These are phyloP conservation scores for Fragaria nilgerrensis DNA, from an alignment of 306 rosid genomes.

Conservation along the genomic window DNA sequence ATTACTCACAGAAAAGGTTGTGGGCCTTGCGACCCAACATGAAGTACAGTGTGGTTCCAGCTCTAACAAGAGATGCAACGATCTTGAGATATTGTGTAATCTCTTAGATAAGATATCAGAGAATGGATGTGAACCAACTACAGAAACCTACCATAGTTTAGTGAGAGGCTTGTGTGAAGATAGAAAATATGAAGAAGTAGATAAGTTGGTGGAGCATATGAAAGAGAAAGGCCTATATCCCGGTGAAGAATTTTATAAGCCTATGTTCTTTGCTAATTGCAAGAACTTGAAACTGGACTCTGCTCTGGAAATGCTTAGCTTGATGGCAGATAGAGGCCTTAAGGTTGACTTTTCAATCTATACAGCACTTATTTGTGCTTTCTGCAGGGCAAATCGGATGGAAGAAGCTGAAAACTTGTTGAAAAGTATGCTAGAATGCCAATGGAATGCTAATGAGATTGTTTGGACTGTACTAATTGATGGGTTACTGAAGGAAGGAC, in stretches of 20 bases:
- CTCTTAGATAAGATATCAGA: slow-evolving; percentile 37
- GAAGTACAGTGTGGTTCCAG: slow-evolving; percentile 23
- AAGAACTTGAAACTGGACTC: slow-evolving; percentile 31
- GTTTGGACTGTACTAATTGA: slow-evolving; percentile 44
- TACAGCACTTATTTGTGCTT: slow-evolving; percentile 41
- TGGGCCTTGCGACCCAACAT: slow-evolving; percentile 27
- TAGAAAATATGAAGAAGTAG: slow-evolving; percentile 34
- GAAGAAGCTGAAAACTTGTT: slow-evolving; percentile 40
- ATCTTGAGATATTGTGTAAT: slow-evolving; percentile 10
- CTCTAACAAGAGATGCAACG: slow-evolving; percentile 17
- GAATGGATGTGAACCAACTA: slow-evolving; percentile 31
- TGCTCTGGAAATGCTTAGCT: slow-evolving; percentile 33
- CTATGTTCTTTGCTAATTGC: slow-evolving; percentile 31
- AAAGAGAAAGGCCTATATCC: slow-evolving; percentile 36
- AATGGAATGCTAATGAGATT: slow-evolving; percentile 46
- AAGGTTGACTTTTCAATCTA: slow-evolving; percentile 21
- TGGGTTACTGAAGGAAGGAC: slow-evolving; percentile 41
- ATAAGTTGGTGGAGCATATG: slow-evolving; percentile 32
- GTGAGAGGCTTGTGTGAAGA: slow-evolving; percentile 44
- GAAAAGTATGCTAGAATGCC: slow-evolving; percentile 36
- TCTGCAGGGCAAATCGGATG: slow-evolving; percentile 25
- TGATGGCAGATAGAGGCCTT: slow-evolving; percentile 28
- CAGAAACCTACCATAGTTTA: slow-evolving; percentile 33
- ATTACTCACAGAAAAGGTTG: slow-evolving; percentile 24
- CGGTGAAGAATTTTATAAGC: slow-evolving; percentile 23